Percentiles rank a stretch among this genome's conserved stretches.
Conservation (phyloP, 352 stramenopile species). For the Phytophthora pisi region DNA sequence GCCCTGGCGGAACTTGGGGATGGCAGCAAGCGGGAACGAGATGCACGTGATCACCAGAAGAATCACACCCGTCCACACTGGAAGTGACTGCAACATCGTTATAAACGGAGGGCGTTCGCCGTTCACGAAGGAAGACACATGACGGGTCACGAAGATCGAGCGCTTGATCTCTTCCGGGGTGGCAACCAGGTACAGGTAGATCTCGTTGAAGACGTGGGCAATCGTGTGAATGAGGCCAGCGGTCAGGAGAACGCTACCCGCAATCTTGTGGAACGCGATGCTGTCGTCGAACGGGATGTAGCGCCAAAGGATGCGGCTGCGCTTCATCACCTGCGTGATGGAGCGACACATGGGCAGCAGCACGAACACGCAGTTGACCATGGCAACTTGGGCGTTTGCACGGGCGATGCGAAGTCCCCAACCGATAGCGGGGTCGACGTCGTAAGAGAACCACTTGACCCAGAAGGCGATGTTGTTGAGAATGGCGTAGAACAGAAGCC, state of each 20-base stretch:
- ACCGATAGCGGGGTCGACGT: slow-evolving; percentile 75
- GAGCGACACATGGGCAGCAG: slow-evolving; percentile 82
- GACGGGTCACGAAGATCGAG: slow-evolving; percentile 65
- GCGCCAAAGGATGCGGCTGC: slow-evolving; percentile 62
- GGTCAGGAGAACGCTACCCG: slow-evolving; percentile 60
- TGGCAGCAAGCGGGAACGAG: slow-evolving; percentile 72
- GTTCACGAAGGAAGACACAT: slow-evolving; percentile 56
- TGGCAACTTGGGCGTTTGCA: slow-evolving; percentile 74
- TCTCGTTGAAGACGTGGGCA: slow-evolving; percentile 74
- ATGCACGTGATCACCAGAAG: slow-evolving; percentile 70
- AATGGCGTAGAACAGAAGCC: slow-evolving; percentile 74
- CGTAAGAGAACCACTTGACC: slow-evolving; percentile 74
- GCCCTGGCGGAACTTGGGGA: slow-evolving; percentile 75
- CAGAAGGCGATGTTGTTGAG: slow-evolving; percentile 76
- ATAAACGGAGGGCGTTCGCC: slow-evolving; percentile 65
- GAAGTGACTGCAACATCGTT: slow-evolving; percentile 68
- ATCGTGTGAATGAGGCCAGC: slow-evolving; percentile 66
- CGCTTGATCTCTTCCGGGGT: slow-evolving; percentile 61
- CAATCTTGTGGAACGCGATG: slow-evolving; percentile 84
- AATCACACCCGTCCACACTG: slow-evolving; percentile 73
- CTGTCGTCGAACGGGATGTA: slow-evolving; percentile 84
- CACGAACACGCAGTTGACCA: slow-evolving; percentile 82
- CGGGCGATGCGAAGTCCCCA: slow-evolving; percentile 76
- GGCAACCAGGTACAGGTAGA: slow-evolving; percentile 71
- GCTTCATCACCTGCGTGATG: slow-evolving; percentile 77